Conservation (phyloP, 2,329 filamentous ascomycete genomes). For the Exserohilum turcica region DNA sequence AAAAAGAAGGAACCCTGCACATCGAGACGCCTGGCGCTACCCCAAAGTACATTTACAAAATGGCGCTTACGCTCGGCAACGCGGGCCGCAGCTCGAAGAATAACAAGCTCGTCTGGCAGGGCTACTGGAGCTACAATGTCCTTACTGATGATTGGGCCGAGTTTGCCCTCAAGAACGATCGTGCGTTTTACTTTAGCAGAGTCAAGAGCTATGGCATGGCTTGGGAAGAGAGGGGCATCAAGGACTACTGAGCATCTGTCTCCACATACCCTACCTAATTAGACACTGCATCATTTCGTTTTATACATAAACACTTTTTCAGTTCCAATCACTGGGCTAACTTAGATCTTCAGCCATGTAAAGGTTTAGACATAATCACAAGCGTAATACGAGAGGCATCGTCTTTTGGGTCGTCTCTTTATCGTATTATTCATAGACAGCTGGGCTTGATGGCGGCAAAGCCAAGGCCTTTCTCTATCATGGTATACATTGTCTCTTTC, state of each 20-base stretch:
- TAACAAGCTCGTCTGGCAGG: conserved; percentile 86
- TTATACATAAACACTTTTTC: neutral
- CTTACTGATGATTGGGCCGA: conserved; percentile 89
- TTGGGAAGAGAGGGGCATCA: conserved; percentile 28
- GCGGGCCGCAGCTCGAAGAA: conserved; percentile 68
- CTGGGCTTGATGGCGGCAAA: conserved; percentile 20
- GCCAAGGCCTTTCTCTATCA: conserved; percentile 22
- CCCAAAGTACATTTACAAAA: conserved; percentile 79
- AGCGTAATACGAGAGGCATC: neutral
- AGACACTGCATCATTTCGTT: neutral
- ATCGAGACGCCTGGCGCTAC: conserved; percentile 86
- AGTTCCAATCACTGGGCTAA: too few relatives aligned
- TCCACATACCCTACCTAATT: neutral
- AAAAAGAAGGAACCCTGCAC: conserved; percentile 57
- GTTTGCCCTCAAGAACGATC: conserved; percentile 70
- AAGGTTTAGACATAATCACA: neutral
- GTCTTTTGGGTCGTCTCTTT: conserved; percentile 8
- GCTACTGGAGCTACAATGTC: conserved; percentile 88
- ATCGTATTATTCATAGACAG: conserved; percentile 44
- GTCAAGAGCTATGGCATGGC: conserved; percentile 64
- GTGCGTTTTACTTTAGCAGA: conserved; percentile 65
- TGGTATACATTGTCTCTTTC: conserved; percentile 28
- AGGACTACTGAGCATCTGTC: neutral
- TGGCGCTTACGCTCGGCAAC: conserved; percentile 74
- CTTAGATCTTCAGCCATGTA: neutral